Base-by-base conservation (phyloP, 305 asterid species). In the Coffea humblotiana region DNA sequence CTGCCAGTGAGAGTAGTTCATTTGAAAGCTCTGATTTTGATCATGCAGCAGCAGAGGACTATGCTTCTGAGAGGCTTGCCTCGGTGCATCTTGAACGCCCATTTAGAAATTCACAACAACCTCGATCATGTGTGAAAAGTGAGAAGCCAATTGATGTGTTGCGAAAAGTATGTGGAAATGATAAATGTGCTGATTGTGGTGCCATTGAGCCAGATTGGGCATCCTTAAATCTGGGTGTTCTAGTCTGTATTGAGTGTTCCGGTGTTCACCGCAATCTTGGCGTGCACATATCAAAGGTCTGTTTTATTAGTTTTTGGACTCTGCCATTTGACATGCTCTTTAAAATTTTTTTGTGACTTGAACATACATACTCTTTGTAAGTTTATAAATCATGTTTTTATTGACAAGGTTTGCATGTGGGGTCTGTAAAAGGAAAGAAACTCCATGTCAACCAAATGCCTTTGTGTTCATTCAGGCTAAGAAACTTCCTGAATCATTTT, bases 181-280 rank as follows among this genome's bases (percentile, higher is more conserved):
- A 94, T 72, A 96, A 71, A 72, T 96, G 99, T 82, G 93, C 98
- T 58, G 99, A 96, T 83, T 96, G 99, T 87, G 97, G 98, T 83
- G 94, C 99, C 54, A 70, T 90, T 47, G 99, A 94, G 79, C 99
- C 99, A 19, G 99, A 96, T 83, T 96, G 99, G 99, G 97, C 99
- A 74, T 96, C 98, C 71, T 86, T 96, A 84, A 96, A 96, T 92
- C 88, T 96, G 29, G 99, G 98, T 5, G 97, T 96, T 83, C 98
- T 96, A 75, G 92, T 94, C 83, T 96, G 99, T 89, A 96, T 96
- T n/a, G 99, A 96, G 84, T 96, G 99, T 88, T 96, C 99, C 1
- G 99, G 99, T 32, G 99, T 96, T 83, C 99, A 96, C 84, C 98
- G 99, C 77, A 96, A 96, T 85, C 98, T 96, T 78, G 99, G 99